Base-by-base conservation (phyloP, 495 filamentous ascomycete species). In the Penicillium daleae region DNA sequence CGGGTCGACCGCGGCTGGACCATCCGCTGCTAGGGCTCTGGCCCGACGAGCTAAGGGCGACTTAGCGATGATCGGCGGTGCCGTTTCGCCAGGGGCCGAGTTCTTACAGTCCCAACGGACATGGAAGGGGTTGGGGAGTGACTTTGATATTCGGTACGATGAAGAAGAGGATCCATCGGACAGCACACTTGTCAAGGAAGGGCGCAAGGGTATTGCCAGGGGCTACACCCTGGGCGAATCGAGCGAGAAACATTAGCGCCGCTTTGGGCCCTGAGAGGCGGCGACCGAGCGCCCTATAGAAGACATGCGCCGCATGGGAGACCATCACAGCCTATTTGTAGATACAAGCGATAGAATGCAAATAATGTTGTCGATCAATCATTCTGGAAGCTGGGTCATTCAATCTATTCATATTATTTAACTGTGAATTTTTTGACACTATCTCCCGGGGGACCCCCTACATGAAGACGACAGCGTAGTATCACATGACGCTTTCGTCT, bases 91-190 rank as follows among this genome's bases (percentile, higher is more conserved):
- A 4, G 95, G 90, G 1, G 95, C 96, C 5, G 90, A 97, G 75
- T 97, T 86, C 68, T 73, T 99, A 60, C 84, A 87, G 44, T 89
- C 87, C 12, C 89, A 93, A 67, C 76, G 95, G 59, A 96, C 90
- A 7, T 99, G 95, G 95, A 90, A 87, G 71, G 95, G 95, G 0
- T 74, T 99, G 29, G 96, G 95, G 0, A 96, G 88, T 60, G 95
- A 99, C 73, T 95, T 92, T 61, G 82, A 83, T 44, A 82, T 88
- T 31, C 80, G 79, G 52, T 88, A 92, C 66, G 86, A 89, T 44
- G 85, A 89, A 9, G 82, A 85, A 10, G 82, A 85, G 13, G 80
- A 86, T 10, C 66, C 59, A 31, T 66, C 61, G 15, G 75, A 80
- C 39, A 83, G 85, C 22, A 85, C 85, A 8, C 56, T 75, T 37